Evolutionary conservation across 139 green algal species (phyloP), one percentile per base, ranked within the genome.

Genomic region (Gonium pectorale): DNA sequence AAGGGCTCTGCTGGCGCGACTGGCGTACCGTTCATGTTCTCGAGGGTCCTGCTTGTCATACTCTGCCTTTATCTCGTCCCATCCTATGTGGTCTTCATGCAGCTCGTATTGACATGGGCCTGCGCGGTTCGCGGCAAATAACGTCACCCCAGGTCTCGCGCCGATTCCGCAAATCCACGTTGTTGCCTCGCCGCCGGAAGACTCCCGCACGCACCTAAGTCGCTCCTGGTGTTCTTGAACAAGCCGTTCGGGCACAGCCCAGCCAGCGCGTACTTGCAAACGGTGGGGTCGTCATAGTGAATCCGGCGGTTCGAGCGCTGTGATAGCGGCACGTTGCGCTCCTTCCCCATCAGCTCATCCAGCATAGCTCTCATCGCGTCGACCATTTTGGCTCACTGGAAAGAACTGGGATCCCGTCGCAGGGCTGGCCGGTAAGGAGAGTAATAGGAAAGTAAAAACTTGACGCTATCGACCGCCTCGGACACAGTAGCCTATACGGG

Each of bases 221-320:
- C 93, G 78, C 90, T 95, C 73, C 92, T 93, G 6, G 95, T 98
- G 84, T 98, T 98, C 35, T 93, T 94, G 81, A 98, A 98, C 19
- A 97, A 81, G 22, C 86, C 88, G 52, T 95, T 93, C 26, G 95
- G 95, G 83, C 95, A 97, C 4, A 97, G 80, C 17, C 93, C 94
- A 0, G 88, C 90, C 22, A 98, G 88, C 19, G 92, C 87, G 69
- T 95, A 93, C 83, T 97, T 97, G 94, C 95, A 98, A 4, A 98
- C 91, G 21, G 86, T 86, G 0, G 89, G 88, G 86, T 98, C 95
- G 33, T 90, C 79, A 38, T 93, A 97, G 7, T 77, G 59, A 24
- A 95, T 46, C 7, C 46, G 33, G 19, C 64, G 82, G 24, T 86
- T 64, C 6, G 81, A 90, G 24, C 93, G 92, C 81, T 96, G 64